phyloP scores from a whole-genome alignment of 169 alveolate genomes.

The Perkinsus chesapeaki region DNA sequence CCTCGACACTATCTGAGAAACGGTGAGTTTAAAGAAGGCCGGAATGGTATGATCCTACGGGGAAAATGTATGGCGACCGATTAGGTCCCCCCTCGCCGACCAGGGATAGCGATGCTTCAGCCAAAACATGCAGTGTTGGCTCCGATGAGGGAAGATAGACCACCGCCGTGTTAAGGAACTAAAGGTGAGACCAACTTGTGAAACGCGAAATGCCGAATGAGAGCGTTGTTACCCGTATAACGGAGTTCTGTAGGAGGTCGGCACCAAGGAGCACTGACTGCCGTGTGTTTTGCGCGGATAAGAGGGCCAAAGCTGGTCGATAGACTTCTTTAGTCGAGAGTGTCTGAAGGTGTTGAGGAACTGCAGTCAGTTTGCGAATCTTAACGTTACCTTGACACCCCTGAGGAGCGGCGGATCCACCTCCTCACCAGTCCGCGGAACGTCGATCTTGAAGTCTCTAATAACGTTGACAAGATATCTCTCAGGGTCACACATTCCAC shows the following conservation, averaged over 20 bases:
- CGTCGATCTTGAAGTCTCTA: not conserved
- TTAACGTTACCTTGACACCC: not conserved
- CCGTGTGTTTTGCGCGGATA: not conserved
- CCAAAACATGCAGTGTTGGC: not conserved
- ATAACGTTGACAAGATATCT: not conserved
- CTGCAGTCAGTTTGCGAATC: not conserved
- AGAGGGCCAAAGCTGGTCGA: not conserved
- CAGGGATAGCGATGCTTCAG: not conserved
- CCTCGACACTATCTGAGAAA: not conserved
- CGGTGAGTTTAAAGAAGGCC: not conserved
- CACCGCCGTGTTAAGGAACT: not conserved
- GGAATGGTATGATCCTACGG: not conserved
- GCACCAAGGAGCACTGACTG: not conserved
- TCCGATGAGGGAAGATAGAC: not conserved
- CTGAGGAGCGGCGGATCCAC: not conserved
- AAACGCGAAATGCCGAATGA: not conserved
- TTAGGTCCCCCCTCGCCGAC: not conserved
- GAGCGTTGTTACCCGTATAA: not conserved
- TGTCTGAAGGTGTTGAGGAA: not conserved
- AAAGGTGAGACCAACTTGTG: not conserved
- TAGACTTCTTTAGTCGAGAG: not conserved
- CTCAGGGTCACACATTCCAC: not conserved
- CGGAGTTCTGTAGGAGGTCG: not conserved
- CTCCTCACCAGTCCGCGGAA: not conserved
- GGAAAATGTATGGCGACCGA: not conserved